A percentile compares a stretch with the other conserved stretches of the same genome.
Conservation (phyloP, 225 moss, liverwort and hornwort genomes). For the Pseudisothecium myosuroides region DNA sequence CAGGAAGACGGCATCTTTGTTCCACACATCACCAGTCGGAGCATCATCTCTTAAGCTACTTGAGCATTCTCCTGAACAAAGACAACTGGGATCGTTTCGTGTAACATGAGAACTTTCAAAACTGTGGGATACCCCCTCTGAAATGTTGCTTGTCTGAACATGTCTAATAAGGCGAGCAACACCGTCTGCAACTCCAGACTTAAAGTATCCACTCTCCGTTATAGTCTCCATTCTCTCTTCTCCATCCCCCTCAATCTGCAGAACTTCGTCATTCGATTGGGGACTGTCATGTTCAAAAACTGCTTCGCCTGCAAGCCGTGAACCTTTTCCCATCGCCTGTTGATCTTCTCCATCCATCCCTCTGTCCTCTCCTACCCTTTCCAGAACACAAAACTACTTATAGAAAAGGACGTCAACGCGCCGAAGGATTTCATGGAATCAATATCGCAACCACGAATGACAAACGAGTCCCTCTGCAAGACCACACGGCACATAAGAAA, state of each 20-base stretch:
- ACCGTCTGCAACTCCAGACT: background rate
- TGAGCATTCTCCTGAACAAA: background rate
- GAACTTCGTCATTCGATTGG: background rate
- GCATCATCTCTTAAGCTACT: background rate
- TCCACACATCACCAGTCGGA: background rate
- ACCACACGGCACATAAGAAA: background rate
- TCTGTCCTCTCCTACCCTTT: background rate
- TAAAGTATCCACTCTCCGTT: background rate
- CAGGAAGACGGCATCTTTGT: background rate
- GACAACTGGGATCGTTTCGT: background rate
- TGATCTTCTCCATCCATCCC: conserved; percentile 1
- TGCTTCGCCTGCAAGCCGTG: background rate
- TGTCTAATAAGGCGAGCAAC: background rate
- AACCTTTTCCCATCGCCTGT: background rate
- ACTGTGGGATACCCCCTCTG: background rate
- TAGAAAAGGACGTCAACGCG: background rate
- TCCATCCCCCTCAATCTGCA: background rate
- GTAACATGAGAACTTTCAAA: background rate
- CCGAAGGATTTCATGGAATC: background rate
- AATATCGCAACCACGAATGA: background rate
- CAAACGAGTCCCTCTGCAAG: background rate
- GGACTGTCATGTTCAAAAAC: background rate
- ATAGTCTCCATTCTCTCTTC: background rate
- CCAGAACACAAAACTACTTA: background rate
- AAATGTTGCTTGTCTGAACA: background rate